These are phyloP conservation scores for Pseudomonodictys pantanalensis DNA, from an alignment of 495 filamentous ascomycete genomes.

Conservation along the genomic window DNA sequence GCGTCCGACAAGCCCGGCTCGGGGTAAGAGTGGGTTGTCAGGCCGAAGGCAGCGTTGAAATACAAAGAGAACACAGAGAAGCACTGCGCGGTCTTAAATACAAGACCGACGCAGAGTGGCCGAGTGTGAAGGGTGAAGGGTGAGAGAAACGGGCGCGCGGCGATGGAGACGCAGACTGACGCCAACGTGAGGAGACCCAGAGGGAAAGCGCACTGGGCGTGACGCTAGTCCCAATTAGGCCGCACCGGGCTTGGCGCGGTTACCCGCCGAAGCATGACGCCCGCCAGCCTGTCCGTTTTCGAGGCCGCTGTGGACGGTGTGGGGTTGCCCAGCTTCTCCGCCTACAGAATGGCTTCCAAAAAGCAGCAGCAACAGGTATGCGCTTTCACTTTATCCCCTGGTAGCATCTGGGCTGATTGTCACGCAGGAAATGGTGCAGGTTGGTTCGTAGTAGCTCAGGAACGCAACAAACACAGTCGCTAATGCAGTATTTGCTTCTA, in stretches of 20 bases:
- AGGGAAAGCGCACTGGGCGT: neutral
- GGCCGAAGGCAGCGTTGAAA: no score
- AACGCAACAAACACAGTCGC: slow-evolving; percentile 25
- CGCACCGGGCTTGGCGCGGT: neutral
- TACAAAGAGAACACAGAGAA: no score
- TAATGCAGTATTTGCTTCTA: slow-evolving; percentile 12
- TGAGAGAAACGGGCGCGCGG: neutral
- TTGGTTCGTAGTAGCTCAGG: slow-evolving; percentile 68
- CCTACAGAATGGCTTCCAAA: slow-evolving; percentile 34
- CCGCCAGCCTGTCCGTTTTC: no score
- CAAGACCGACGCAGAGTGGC: no score
- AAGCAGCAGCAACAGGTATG: slow-evolving; percentile 35
- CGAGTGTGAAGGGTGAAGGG: no score
- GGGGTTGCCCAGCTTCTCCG: neutral
- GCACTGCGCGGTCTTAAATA: no score
- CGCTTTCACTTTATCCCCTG: neutral
- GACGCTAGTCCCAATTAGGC: neutral
- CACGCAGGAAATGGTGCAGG: slow-evolving; percentile 95
- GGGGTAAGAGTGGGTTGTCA: neutral
- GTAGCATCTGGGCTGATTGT: neutral
- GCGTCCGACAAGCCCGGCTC: neutral
- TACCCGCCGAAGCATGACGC: no score
- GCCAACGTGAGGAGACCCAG: slow-evolving; percentile 8
- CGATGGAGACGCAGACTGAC: slow-evolving; percentile 12
- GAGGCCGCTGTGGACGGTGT: no score